These are phyloP conservation scores for Yarrowia yakushimensis DNA, from an alignment of 805 yeast species.

Conservation along the genomic window DNA sequence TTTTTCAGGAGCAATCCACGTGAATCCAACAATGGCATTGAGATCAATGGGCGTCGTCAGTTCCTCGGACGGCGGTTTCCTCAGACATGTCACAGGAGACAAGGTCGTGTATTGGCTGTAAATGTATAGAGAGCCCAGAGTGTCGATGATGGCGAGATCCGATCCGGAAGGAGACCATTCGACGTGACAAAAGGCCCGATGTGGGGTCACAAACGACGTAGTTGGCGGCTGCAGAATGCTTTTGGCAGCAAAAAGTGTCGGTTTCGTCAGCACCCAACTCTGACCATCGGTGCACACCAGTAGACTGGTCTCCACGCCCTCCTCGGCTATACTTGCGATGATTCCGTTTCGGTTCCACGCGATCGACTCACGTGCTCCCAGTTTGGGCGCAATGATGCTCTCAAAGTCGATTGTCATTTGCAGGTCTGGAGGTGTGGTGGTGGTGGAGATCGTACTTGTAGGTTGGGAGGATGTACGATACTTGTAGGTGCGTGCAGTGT, in stretches of 20 bases:
- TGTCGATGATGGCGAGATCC: constrained; percentile 78
- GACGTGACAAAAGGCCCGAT: constrained; percentile 39
- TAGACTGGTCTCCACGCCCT: constrained; percentile 55
- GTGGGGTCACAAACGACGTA: constrained; percentile 33
- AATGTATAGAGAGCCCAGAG: constrained; percentile 61
- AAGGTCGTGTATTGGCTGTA: constrained; percentile 31
- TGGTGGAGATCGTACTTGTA: neutral
- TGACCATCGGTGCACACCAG: constrained; percentile 72
- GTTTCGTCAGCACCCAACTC: constrained; percentile 70
- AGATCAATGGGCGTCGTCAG: constrained; percentile 30
- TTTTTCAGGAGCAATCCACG: constrained; percentile 75
- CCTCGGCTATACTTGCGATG: constrained; percentile 59
- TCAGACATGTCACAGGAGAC: constrained; percentile 23
- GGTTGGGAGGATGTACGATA: constrained; percentile 3
- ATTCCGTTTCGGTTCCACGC: constrained; percentile 81
- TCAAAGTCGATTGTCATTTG: constrained; percentile 22
- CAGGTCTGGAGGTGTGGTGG: neutral
- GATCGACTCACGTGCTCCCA: constrained; percentile 19
- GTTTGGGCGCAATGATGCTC: constrained; percentile 11
- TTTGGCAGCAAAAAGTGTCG: constrained; percentile 41
- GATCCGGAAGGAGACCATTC: constrained; percentile 75
- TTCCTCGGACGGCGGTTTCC: constrained; percentile 22
- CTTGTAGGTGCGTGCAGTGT: too few relatives aligned
- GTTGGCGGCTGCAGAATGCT: constrained; percentile 28
- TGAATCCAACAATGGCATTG: constrained; percentile 47